Base-by-base conservation (phyloP, 164 flowering plant genomes). In the Paratinospora sagittata region DNA sequence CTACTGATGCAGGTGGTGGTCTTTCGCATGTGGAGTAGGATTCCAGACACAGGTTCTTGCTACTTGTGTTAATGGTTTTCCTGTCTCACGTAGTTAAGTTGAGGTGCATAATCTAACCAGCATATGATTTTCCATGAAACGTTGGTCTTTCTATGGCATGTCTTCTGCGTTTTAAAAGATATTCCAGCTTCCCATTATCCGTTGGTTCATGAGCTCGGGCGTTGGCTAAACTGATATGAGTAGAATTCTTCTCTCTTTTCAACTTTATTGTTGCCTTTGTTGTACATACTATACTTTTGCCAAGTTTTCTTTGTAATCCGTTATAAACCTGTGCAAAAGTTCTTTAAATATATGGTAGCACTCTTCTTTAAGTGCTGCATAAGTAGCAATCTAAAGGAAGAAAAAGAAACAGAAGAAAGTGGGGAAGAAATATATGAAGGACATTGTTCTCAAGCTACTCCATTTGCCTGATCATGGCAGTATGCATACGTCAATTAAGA, bases 1-100 rank as follows among this genome's bases (percentile, higher is more conserved):
- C 43, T 16, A 78, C 87, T 65, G 85, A 89, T 65, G 66, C 30
- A 70, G 86, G 88, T 47, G 87, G 87, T 1, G 85, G 89, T n/a
- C 33, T 83, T 62, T 89, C 88, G 13, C 87, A 84, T 36, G 88
- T 83, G 9, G 79, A 79, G 67, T 82, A 68, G 77, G 58, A 74
- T 11, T 65, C 30, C 70, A 49, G 37, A 55, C 19, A 55, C 6
- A n/a, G 9, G 9, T 23, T 55, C 24, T 55, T 55, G 21, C 10
- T n/a, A 55, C n/a, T 5, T 52, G 7, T 13, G 2, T 1, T 13
- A 19, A 52, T 16, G n/a, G 58, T 52, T 13, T 52, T 55, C 61
- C 21, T 8, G 3, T 55, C 7, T 55, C 24, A 19, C 24, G 17
- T 41, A 55, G 17, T 9, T 8, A n/a, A 8, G 21, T 55, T 30